A percentile compares a stretch with the other conserved stretches of the same genome.
Evolutionary conservation across 306 rosid species (phyloP).

Genomic region (Canavalia ensiformis): DNA sequence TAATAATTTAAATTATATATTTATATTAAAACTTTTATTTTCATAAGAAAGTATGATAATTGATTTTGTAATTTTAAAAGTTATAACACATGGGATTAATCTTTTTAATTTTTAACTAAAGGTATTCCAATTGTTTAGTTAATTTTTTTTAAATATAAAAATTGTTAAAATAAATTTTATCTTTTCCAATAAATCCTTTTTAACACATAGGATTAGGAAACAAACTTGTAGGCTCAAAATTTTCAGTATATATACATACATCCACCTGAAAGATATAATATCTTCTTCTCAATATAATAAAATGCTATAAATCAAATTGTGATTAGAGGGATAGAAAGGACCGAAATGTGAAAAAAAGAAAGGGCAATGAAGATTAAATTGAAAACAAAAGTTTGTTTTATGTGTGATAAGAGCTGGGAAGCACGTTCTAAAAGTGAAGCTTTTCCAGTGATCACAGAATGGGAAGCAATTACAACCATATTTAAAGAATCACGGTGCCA

Average conservation of each 20-base stretch:
- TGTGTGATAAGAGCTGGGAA: slow-evolving; percentile 36
- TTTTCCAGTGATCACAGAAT: slow-evolving; percentile 25
- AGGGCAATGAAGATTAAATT: slow-evolving; percentile 16
- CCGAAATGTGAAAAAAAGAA: background rate
- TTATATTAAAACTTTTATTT: too few relatives aligned
- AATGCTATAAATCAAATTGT: background rate
- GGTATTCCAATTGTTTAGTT: too few relatives aligned
- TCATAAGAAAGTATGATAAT: too few relatives aligned
- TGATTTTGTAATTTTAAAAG: too few relatives aligned
- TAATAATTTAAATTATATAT: too few relatives aligned
- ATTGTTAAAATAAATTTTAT: too few relatives aligned
- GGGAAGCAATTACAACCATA: slow-evolving; percentile 39
- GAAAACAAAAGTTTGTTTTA: slow-evolving; percentile 42
- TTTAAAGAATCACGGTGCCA: slow-evolving; percentile 18
- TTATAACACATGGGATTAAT: too few relatives aligned
- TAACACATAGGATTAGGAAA: too few relatives aligned
- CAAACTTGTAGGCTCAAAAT: too few relatives aligned
- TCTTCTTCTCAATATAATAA: background rate
- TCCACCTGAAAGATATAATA: background rate
- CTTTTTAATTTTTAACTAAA: too few relatives aligned
- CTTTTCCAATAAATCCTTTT: too few relatives aligned
- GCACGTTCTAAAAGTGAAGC: slow-evolving; percentile 42
- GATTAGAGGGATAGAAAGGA: slow-evolving; percentile 26
- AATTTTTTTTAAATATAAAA: too few relatives aligned
- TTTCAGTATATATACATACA: background rate